Evolutionary conservation across 2,329 filamentous ascomycete genomes (phyloP), one percentile per base, ranked within the genome.

Genomic region (Cladosporium cucumerinum): DNA sequence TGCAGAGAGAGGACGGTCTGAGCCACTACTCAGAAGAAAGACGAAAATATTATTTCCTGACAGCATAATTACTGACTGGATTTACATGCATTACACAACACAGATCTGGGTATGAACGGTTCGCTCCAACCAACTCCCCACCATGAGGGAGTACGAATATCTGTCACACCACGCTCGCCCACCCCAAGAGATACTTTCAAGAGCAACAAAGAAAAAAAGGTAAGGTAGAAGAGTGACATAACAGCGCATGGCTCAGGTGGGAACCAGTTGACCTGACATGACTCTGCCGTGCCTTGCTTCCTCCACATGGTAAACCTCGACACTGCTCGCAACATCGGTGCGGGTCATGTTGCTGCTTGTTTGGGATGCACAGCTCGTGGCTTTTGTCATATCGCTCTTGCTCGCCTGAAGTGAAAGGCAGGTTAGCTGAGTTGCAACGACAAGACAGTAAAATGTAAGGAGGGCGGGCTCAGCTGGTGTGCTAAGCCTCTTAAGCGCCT

Each of bases 401-500:
- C 60, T 62, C 60, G 60, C 49, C 60, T 62, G 60, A 25, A 52
- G n/a, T n/a, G 49, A 62, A 55, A 43, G 60, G 46, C 60, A 28
- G 34, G 60, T 62, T 55, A 62, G 60, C 60, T 36, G 51, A 55
- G 49, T 36, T 43, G 60, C 34, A 55, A 55, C 60, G 60, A 62
- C 49, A 32, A 43, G 28, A 36, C 49, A 46, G 34, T 62, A 62
- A 62, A 34, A 62, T 55, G 34, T 51, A 62, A 30, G 60, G 60
- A 62, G 60, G 60, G 34, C 60, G 36, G 60, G 60, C 60, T 62
- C 60, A 55, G 60, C 49, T 43, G 43, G 32, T 34, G 25, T 54
- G 49, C 60, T 10, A 55, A 62, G 72, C 54, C 64, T 18, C 57
- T 64, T 65, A 67, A 48, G 68, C 67, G 58, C 66, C 68, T 54